Evolutionary conservation across 305 asterid genomes (phyloP).

Genomic region (Solanum hybrid): DNA sequence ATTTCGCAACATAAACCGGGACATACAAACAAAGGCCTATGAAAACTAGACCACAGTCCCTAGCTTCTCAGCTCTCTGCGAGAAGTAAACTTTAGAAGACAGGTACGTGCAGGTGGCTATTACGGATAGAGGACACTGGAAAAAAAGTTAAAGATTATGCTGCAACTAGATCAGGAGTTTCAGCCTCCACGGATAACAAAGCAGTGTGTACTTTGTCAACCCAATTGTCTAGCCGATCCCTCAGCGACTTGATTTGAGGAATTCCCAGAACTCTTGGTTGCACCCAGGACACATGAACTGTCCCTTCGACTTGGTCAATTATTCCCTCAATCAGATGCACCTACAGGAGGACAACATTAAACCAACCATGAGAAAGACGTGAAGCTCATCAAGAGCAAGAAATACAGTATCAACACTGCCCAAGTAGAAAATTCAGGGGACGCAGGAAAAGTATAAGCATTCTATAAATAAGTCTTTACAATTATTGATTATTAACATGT

Average conservation of each 20-base stretch:
- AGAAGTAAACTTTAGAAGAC: background rate
- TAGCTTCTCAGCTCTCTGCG: background rate
- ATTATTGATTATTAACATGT: background rate
- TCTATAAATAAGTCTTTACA: too few species aligned
- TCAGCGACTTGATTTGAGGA: slow-evolving; percentile 55
- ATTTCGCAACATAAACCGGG: background rate
- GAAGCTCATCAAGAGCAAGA: background rate
- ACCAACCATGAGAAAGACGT: background rate
- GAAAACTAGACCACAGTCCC: background rate
- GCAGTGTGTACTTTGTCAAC: slow-evolving; percentile 68
- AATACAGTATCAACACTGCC: background rate
- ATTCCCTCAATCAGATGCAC: slow-evolving; percentile 74
- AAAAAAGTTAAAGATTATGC: slow-evolving; percentile 19
- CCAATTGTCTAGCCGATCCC: slow-evolving; percentile 65
- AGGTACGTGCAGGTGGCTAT: background rate
- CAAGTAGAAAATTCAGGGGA: background rate
- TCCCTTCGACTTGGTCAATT: slow-evolving; percentile 69
- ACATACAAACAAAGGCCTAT: background rate
- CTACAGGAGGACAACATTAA: slow-evolving; percentile 20
- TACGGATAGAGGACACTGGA: background rate
- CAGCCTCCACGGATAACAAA: slow-evolving; percentile 68
- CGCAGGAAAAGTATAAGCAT: background rate
- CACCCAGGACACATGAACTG: slow-evolving; percentile 67
- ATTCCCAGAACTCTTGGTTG: slow-evolving; percentile 71
- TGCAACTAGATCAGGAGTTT: slow-evolving; percentile 70